Evolutionary conservation across 306 rosid genomes (phyloP), one percentile per base, ranked within the genome.

Genomic region (Lupinus albus): DNA sequence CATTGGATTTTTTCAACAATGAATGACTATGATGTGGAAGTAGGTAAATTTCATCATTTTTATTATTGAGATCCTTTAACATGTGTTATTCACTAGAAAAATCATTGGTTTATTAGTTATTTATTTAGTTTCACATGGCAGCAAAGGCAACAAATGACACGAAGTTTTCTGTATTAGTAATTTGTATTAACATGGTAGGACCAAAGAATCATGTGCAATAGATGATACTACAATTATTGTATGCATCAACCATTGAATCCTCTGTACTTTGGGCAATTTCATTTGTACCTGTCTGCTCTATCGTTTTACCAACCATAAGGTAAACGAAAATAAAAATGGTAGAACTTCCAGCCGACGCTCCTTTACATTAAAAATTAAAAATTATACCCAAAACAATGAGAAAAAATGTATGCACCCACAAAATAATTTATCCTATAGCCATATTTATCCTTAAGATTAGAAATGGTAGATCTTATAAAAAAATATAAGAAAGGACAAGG

Each of bases 111-210:
- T 25, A 25, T 25, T 7, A 2, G 44, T 10, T 61, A 61, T 61
- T 78, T 28, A 25, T 56, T 78, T 81, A 73, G 46, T 42, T 67
- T 75, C 42, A 18, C 28, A 42, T 14, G 76, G 42, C 13, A 41
- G 42, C 13, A 41, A 53, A 30, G 60, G 61, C 42, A 53, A 21
- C 45, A 49, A 68, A 64, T 62, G 16, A 53, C 75, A 17, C 67
- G 12, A 20, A 48, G 9, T 20, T 54, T 52, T 64, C 42, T 38
- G 67, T 54, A 47, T 67, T 68, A 8, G 44, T 8, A 36, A 14
- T 64, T 28, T 21, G 66, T 38, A 48, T 21, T 61, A 42, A 8
- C 45, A 39, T 39, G 12, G 54, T 18, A 48, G 66, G 79, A 81
- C 76, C 61, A 17, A 38, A 46, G 4, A 59, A 66, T 51, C 73